These are phyloP conservation scores for Daedalea quercina DNA, from an alignment of 768 basidiomycete genomes.

Conservation along the genomic window DNA sequence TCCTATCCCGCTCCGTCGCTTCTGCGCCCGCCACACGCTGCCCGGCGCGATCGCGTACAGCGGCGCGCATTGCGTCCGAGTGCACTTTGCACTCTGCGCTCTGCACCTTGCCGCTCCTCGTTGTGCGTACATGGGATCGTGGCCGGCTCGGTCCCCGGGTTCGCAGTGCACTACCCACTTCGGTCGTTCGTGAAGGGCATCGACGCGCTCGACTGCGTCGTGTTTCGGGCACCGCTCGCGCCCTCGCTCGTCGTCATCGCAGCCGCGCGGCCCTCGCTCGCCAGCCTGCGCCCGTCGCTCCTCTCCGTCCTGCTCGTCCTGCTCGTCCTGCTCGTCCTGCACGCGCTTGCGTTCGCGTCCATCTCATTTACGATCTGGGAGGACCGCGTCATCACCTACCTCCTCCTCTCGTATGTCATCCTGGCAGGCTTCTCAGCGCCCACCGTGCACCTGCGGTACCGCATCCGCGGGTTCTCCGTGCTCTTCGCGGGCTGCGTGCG, in stretches of 20 bases:
- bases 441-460: conserved; percentile 57
- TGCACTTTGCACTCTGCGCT: too few species aligned
- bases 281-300: conserved; percentile 19
- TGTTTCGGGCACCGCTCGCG: conserved; percentile 42
- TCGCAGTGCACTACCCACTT: conserved; percentile 26
- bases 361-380: conserved; percentile 99
- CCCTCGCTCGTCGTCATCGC: conserved; percentile 42
- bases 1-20: too few species aligned
- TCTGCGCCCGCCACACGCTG: too few species aligned
- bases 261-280: conserved; percentile 31
- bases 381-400: conserved; percentile 73
- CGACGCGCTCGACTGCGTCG: conserved; percentile 39
- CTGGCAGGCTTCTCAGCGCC: conserved; percentile 63
- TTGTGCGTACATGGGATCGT: conserved; percentile 10
- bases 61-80: too few species aligned
- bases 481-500: conserved; percentile 65
- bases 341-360: conserved; percentile 74
- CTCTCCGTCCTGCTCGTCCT: too few species aligned
- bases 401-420: conserved; percentile 59
- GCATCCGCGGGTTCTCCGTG: conserved; percentile 67
- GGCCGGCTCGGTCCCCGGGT: conserved; percentile 24
- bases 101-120: too few species aligned
- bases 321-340: too few species aligned
- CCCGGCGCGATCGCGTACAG: too few species aligned
- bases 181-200: conserved; percentile 36